phyloP scores from a whole-genome alignment of 306 rosid genomes.

The Betula pendula region DNA sequence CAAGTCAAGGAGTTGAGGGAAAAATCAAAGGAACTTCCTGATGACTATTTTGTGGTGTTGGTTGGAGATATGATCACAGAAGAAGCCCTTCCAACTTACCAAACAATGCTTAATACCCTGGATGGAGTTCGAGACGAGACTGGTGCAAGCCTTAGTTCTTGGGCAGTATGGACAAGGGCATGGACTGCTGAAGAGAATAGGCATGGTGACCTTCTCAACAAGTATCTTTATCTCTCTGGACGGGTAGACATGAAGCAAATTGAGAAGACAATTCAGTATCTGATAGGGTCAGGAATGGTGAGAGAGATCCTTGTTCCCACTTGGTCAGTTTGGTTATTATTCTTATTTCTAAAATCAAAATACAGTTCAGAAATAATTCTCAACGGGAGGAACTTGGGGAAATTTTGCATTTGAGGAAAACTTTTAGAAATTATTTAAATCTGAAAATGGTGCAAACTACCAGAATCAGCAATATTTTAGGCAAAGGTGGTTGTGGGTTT shows the following conservation, averaged over 20 bases:
- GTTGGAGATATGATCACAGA: slow-evolving; percentile 62
- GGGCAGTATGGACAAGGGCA: slow-evolving; percentile 59
- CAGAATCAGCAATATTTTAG: not conserved
- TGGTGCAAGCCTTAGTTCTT: slow-evolving; percentile 51
- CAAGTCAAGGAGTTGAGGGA: slow-evolving; percentile 59
- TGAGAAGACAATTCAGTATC: slow-evolving; percentile 56
- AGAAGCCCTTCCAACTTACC: slow-evolving; percentile 66
- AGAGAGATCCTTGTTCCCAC: slow-evolving; percentile 30
- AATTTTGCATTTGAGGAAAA: not conserved
- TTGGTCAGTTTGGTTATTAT: not conserved
- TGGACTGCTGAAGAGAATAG: slow-evolving; percentile 69
- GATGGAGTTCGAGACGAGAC: slow-evolving; percentile 63
- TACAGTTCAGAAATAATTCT: not conserved
- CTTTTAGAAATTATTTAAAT: not conserved
- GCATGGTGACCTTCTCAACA: slow-evolving; percentile 60
- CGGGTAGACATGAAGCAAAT: slow-evolving; percentile 57
- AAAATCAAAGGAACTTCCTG: slow-evolving; percentile 54
- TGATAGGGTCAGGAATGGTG: slow-evolving; percentile 66
- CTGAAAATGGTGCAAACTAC: not conserved
- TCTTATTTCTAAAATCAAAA: not conserved
- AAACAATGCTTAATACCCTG: slow-evolving; percentile 59
- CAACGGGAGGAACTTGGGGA: not conserved
- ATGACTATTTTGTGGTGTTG: slow-evolving; percentile 54
- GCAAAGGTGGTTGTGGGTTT: not conserved
- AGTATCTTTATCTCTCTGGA: slow-evolving; percentile 59